Conservation (phyloP, 2,329 filamentous ascomycete genomes). For the Penicillium italicum region DNA sequence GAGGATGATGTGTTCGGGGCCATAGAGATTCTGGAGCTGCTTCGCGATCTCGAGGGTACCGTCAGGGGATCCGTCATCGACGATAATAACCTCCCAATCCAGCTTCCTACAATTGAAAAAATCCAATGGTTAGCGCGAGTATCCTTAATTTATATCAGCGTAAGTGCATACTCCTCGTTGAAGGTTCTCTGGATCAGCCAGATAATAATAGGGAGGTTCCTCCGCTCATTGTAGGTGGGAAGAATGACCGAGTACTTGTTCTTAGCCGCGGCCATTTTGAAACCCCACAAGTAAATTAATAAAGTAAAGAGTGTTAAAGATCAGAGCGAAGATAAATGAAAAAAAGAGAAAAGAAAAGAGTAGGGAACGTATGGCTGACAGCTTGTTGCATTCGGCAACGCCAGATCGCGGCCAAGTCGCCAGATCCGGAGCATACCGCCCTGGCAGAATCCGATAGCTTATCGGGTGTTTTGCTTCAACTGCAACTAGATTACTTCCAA, state of each 20-base stretch:
- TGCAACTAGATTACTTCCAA: not conserved
- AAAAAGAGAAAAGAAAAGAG: conserved; percentile 12
- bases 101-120: conserved; percentile 62
- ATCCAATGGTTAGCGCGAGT: not conserved
- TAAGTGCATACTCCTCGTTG: conserved; percentile 66
- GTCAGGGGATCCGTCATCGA: conserved; percentile 97
- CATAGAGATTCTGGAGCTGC: conserved; percentile 85
- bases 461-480: conserved; percentile 17
- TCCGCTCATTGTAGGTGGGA: conserved; percentile 97
- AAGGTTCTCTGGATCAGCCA: conserved; percentile 94
- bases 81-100: conserved; percentile 95
- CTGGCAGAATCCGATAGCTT: conserved; percentile 30
- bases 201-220: conserved; percentile 91
- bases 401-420: conserved; percentile 27
- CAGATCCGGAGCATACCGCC: conserved; percentile 30
- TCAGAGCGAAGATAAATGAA: conserved; percentile 5
- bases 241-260: conserved; percentile 96
- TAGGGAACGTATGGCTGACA: conserved; percentile 26
- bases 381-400: conserved; percentile 23
- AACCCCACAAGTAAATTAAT: conserved; percentile 6
- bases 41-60: conserved; percentile 86
- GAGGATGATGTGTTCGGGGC: conserved; percentile 69
- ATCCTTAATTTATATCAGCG: not conserved
- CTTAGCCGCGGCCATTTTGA: conserved; percentile 37
- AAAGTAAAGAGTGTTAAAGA: conserved; percentile 9